Base-by-base conservation (phyloP, 1,284 basidiomycete genomes). In the Salmacisia buchloeana region DNA sequence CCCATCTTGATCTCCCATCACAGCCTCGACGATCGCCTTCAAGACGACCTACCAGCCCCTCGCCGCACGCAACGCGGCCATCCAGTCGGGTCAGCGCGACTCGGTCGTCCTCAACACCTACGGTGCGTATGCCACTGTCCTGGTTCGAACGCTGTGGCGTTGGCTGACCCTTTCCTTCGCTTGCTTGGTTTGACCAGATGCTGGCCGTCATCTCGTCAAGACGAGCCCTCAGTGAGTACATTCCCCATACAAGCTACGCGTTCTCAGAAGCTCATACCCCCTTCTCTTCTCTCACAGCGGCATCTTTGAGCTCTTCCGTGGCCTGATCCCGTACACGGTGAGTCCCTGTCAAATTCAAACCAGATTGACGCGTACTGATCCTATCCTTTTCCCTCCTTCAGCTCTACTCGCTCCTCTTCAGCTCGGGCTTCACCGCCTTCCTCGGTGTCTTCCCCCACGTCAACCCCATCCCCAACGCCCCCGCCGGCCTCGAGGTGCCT, bases 251-350 rank as follows among this genome's bases (percentile, higher is more conserved):
- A 52, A 33, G 25, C 2, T 29, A n/a, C n/a, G n/a, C n/a, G n/a
- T n/a, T n/a, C n/a, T n/a, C n/a, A n/a, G n/a, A n/a, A n/a, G n/a
- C n/a, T n/a, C n/a, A n/a, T n/a, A n/a, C n/a, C n/a, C n/a, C n/a
- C n/a, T n/a, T n/a, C n/a, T n/a, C n/a, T n/a, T n/a, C n/a, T n/a
- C n/a, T n/a, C n/a, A n/a, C n/a, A 33, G 31, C 56, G 56, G 56
- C 21, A 23, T 38, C 34, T 38, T 58, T 39, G 56, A 39, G 35
- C 56, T 58, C 18, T 39, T 58, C 35, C 33, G 56, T n/a, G 56
- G 56, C n/a, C 15, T 58, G 35, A 39, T 58, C 34, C 56, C 56
- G n/a, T 58, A 54, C 49, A 31, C 29, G n/a, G n/a, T n/a, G n/a
- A n/a, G n/a, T n/a, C n/a, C n/a, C n/a, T n/a, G n/a, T n/a, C 36